Percentiles rank a stretch among this genome's conserved stretches.
These are phyloP conservation scores for Erysiphe neolycopersici DNA, from an alignment of 2,329 filamentous ascomycete genomes.

Conservation along the genomic window DNA sequence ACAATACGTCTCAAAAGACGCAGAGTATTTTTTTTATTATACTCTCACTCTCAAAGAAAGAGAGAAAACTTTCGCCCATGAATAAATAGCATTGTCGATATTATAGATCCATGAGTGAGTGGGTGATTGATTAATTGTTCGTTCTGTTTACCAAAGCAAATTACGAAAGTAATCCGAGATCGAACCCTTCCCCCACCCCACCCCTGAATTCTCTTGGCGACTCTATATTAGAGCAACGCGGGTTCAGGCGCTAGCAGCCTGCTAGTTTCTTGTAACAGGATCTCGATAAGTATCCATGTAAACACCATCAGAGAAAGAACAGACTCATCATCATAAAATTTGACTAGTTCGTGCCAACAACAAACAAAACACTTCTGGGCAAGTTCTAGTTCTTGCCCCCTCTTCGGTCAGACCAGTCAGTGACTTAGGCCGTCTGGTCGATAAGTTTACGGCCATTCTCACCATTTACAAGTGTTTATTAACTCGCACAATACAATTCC, in stretches of 20 bases:
- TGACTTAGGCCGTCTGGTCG: background rate
- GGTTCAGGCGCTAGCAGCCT: background rate
- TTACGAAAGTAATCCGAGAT: too few relatives aligned
- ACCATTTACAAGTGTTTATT: background rate
- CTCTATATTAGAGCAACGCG: background rate
- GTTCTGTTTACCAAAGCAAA: too few relatives aligned
- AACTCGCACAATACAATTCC: slow-evolving; percentile 1
- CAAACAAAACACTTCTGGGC: background rate
- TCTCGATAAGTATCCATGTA: background rate
- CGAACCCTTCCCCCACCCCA: background rate
- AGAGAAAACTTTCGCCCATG: too few relatives aligned
- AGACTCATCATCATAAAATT: too few relatives aligned
- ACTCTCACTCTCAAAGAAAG: too few relatives aligned
- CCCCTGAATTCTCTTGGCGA: background rate
- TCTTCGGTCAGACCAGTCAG: background rate
- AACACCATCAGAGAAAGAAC: background rate
- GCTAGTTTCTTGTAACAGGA: background rate
- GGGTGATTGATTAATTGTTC: too few relatives aligned
- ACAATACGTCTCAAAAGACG: too few relatives aligned
- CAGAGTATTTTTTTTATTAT: too few relatives aligned
- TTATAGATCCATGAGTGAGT: too few relatives aligned
- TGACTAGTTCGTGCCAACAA: background rate
- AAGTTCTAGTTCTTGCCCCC: background rate
- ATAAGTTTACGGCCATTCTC: background rate
- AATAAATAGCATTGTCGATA: too few relatives aligned